phyloP scores from a whole-genome alignment of 805 yeast species.

The Hanseniaspora thailandica region DNA sequence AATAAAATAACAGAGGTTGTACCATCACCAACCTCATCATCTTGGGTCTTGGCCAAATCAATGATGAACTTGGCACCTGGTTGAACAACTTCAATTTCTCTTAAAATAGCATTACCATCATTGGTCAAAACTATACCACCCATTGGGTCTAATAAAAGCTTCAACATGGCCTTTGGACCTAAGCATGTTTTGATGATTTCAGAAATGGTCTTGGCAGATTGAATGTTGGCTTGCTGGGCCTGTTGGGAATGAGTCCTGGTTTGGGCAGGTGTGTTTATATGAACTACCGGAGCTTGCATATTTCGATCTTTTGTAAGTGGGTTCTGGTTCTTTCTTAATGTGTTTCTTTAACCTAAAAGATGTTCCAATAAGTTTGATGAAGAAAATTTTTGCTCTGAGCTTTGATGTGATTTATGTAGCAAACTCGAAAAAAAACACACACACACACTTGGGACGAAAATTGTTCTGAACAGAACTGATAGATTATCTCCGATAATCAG shows the following conservation, averaged over 20 bases:
- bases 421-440: background rate
- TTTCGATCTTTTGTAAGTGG: background rate
- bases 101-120: constrained; percentile 95
- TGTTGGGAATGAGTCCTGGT: constrained; percentile 94
- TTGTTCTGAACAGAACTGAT: too few species aligned
- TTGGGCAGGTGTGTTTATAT: constrained; percentile 65
- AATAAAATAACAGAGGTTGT: constrained; percentile 93
- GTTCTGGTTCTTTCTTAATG: background rate
- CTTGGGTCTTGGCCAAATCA: constrained; percentile 92
- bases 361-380: background rate
- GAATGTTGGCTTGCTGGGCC: constrained; percentile 92
- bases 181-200: constrained; percentile 95
- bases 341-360: background rate
- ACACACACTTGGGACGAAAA: too few species aligned
- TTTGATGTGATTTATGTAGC: background rate
- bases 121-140: constrained; percentile 93
- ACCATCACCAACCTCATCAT: constrained; percentile 98
- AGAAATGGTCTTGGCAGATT: constrained; percentile 99
- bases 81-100: constrained; percentile 95
- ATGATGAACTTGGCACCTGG: constrained; percentile 99
- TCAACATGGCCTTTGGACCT: constrained; percentile 98
- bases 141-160: constrained; percentile 89
- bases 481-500: too few species aligned
- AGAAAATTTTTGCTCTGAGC: background rate
- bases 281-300: constrained; percentile 79